These are phyloP conservation scores for Trichophyton equinum DNA, from an alignment of 2,329 filamentous ascomycete genomes.

Conservation along the genomic window DNA sequence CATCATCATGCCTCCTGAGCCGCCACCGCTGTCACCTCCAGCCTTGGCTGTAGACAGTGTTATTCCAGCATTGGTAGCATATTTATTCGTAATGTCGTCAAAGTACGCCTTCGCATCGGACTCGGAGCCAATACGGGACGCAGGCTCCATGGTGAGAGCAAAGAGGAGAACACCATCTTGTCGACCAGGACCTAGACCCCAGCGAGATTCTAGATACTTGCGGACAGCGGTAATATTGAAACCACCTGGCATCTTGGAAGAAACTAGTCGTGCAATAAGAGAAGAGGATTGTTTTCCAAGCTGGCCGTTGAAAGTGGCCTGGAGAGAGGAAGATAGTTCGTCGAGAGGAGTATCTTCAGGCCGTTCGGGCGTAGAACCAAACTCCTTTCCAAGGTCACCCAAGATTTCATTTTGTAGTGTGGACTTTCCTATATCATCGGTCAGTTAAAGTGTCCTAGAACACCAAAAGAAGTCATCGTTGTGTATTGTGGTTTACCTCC, in stretches of 20 bases:
- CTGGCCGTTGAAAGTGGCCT: constrained; percentile 97
- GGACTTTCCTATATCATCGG: constrained; percentile 61
- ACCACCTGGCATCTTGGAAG: constrained; percentile 97
- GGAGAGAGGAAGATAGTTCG: constrained; percentile 88
- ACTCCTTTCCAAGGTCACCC: constrained; percentile 94
- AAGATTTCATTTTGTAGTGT: constrained; percentile 98
- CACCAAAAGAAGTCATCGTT: too few relatives aligned
- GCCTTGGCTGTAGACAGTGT: constrained; percentile 62
- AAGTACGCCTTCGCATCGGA: constrained; percentile 85
- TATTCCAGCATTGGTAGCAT: constrained; percentile 71
- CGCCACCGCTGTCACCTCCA: constrained; percentile 58
- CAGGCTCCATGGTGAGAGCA: constrained; percentile 83
- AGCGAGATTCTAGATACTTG: constrained; percentile 89
- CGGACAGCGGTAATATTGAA: constrained; percentile 96
- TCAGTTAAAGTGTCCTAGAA: constrained; percentile 5
- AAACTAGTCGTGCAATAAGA: constrained; percentile 85
- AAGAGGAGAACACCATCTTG: constrained; percentile 85
- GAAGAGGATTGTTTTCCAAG: constrained; percentile 93
- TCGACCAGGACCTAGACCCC: constrained; percentile 73
- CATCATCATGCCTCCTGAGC: constrained; percentile 92
- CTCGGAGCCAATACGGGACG: constrained; percentile 77
- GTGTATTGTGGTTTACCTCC: constrained; percentile 53
- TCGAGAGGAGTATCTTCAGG: constrained; percentile 95
- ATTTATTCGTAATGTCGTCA: constrained; percentile 79
- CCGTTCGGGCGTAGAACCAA: constrained; percentile 95